Base-by-base conservation (phyloP, 2,329 filamentous ascomycete species). In the Falciphora oryzae region DNA sequence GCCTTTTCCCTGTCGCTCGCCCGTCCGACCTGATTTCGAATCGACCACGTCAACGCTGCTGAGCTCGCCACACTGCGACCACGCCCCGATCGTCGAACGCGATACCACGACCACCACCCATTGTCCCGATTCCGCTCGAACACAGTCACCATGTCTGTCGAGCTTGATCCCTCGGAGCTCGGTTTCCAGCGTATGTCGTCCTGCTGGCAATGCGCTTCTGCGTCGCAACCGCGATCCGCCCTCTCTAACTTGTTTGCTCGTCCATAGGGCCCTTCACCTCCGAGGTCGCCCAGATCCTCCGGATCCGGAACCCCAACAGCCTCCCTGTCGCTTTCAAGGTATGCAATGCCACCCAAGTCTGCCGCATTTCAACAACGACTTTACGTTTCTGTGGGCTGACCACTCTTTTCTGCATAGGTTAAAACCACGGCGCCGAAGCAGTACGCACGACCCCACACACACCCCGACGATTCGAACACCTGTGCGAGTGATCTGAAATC, bases 341-440 rank as follows among this genome's bases (percentile, higher is more conserved):
- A 81, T 53, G 44, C 22, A 53, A 10, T 10, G 44, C 44, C 44
- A n/a, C 44, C 18, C 22, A 11, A 53, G 22, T 25, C 44, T 22
- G 44, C 44, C n/a, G 6, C 44, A 22, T 11, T 10, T 53, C 44
- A 25, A 53, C 44, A n/a, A 53, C n/a, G n/a, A 10, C 44, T 53
- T 11, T 89, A 81, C 67, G 79, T 32, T 50, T 59, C 66, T 59
- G 65, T 69, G 28, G 62, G 58, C 75, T 78, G 68, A 77, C 71
- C 62, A 63, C 60, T 65, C 57, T 44, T 71, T 32, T n/a, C 32
- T n/a, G 56, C 14, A 58, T 27, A 97, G 93, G 95, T 99, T 78
- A 99, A 99, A 88, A 99, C 95, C 61, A 99, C 95, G 68, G 95
- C 95, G 62, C 95, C 95, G 44, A 98, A 98, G 81, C 95, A 98